Conservation (phyloP, 2,329 filamentous ascomycete species). For the Colletotrichum lentis region DNA sequence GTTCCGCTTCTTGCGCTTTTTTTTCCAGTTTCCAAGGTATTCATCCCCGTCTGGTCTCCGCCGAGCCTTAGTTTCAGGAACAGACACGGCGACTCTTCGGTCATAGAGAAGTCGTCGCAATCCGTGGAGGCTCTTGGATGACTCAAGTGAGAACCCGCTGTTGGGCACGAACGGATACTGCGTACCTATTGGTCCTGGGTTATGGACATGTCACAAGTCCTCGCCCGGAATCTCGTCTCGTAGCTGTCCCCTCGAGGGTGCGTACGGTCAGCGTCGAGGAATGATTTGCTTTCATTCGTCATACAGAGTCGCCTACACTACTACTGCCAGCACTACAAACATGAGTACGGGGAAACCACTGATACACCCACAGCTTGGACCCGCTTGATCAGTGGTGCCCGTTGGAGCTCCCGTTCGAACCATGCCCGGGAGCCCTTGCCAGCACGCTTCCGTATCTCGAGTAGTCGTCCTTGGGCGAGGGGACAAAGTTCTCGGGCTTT, state of each 20-base stretch:
- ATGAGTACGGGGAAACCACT: background rate
- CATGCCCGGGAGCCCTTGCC: constrained; percentile 22
- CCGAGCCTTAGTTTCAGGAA: constrained; percentile 18
- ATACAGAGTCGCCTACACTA: background rate
- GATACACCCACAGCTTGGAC: background rate
- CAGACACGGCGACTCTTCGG: constrained; percentile 1
- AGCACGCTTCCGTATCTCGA: constrained; percentile 40
- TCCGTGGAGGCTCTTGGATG: background rate
- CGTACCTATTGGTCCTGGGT: background rate
- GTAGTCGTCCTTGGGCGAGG: constrained; percentile 35
- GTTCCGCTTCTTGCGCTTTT: constrained; percentile 14
- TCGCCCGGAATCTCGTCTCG: background rate
- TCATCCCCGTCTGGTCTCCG: constrained; percentile 18
- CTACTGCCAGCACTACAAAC: constrained; percentile 6
- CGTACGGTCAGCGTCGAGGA: background rate
- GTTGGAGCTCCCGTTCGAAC: constrained; percentile 11
- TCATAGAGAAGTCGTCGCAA: background rate
- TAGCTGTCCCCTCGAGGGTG: background rate
- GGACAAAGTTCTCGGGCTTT: constrained; percentile 37
- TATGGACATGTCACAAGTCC: background rate
- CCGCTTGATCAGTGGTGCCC: background rate
- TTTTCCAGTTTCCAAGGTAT: background rate
- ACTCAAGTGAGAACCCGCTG: background rate
- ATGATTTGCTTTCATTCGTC: background rate
- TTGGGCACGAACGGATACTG: constrained; percentile 3